Base-by-base conservation (phyloP, 495 filamentous ascomycete species). In the Penicillium goetzii region DNA sequence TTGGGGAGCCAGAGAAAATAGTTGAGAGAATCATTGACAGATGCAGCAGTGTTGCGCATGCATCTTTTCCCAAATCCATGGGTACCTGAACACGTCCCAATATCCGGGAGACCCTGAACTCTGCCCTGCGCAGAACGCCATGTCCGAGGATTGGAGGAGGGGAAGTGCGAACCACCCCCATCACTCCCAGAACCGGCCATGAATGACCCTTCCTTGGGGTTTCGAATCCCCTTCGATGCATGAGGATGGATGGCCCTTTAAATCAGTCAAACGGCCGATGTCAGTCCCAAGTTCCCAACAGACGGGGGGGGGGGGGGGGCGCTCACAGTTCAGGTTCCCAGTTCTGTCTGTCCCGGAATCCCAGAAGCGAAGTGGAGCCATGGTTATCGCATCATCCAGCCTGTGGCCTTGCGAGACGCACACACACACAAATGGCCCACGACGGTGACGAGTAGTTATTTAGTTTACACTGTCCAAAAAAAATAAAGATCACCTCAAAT, bases 341-440 rank as follows among this genome's bases (percentile, higher is more conserved):
- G 53, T 63, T 54, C 40, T 59, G 59, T 11, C 43, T 25, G 64
- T 52, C 54, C 62, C 59, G 63, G 63, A 55, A 62, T 59, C 11
- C 54, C 56, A 58, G 47, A 56, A 53, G 58, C 64, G 40, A 64
- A 67, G 68, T 70, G 68, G 68, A 70, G 58, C 68, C 68, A 62
- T 64, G 64, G 64, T 64, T 70, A 67, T 70, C 68, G 60, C 67
- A 69, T 66, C 67, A 69, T 64, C 64, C 52, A 26, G 56, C 38
- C 50, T 28, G 47, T 56, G 45, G 32, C 54, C 50, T 49, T 47
- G 38, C 33, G 19, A 30, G 45, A 26, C 41, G n/a, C 33, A 50
- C 26, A 23, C 43, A 47, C 38, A 41, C 43, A 23, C 38, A 21
- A 33, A 26, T 15, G 38, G 25, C 59, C 43, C 43, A 23, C 38